Base-by-base conservation (phyloP, 495 filamentous ascomycete species). In the Bacidia rubella region DNA sequence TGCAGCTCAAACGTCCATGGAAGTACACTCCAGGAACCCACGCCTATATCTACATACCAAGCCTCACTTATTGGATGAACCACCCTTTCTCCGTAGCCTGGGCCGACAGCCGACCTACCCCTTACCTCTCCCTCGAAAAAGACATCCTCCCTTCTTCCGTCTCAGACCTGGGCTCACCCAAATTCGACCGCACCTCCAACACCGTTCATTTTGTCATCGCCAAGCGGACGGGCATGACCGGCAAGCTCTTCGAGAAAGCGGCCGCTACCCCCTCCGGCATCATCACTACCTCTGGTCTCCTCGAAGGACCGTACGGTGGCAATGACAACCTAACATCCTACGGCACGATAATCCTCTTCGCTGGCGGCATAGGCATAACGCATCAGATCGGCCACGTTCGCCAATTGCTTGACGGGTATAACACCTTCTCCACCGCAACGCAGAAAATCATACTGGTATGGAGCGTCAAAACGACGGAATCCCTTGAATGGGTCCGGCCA, bases 401-500 rank as follows among this genome's bases (percentile, higher is more conserved):
- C 11, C 79, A 89, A 42, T 74, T 95, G 2, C 75, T 94, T 9
- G 68, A 74, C 3, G 83, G 82, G 44, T 84, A 80, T 60, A 68
- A 71, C 29, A 79, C 82, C 41, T 78, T 77, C 51, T 82, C 80
- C 19, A 81, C 84, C 11, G 85, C 88, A n/a, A 82, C 83, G 0
- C 79, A 81, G 41, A 81, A 83, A 54, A 74, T 96, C 55, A 73
- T 92, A 12, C 75, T 98, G 3, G 79, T 95, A 45, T 98, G 92
- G 92, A 81, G 83, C 43, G 86, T 98, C 49, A 86, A 90, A 57
- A 85, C 74, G 39, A 85, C 83, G 22, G 90, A 96, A 51, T 84
- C 89, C 57, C 76, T 98, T 23, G 81, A 89, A 62, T 98, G 92
- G 92, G 86, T 96, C 40, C 77, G 86, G 5, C 79, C 83, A 7